Evolutionary conservation across 202 grass and related monocot genomes (phyloP).

Genomic region (Musa balbisiana): DNA sequence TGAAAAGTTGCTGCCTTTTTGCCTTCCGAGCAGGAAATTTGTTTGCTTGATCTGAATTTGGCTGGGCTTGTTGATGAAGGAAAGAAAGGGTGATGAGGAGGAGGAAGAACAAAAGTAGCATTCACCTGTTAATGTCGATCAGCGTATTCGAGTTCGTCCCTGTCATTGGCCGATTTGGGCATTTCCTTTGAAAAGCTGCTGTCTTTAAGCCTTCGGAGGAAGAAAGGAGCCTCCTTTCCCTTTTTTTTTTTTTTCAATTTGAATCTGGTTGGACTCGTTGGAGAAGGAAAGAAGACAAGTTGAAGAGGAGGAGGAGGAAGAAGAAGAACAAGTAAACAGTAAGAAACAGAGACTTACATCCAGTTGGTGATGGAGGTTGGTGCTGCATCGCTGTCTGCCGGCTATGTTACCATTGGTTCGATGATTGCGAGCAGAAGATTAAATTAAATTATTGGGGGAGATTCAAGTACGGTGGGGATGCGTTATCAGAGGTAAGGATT

Average conservation of each 20-base stretch:
- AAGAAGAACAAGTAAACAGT: neutral
- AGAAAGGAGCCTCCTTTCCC: slow-evolving; percentile 17
- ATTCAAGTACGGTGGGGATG: neutral
- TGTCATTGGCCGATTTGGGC: neutral
- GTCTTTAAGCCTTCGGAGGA: neutral
- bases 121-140: slow-evolving; percentile 26
- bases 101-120: neutral
- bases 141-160: slow-evolving; percentile 19
- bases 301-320: neutral
- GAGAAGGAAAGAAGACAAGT: slow-evolving; percentile 1
- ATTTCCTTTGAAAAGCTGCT: slow-evolving; percentile 10
- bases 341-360: neutral
- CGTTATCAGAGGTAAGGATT: slow-evolving; percentile 3
- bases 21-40: slow-evolving; percentile 11
- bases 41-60: neutral
- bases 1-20: neutral
- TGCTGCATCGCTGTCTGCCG: slow-evolving; percentile 48
- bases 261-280: neutral
- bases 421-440: slow-evolving; percentile 56
- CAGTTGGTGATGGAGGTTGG: slow-evolving; percentile 30
- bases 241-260: slow-evolving; percentile 16
- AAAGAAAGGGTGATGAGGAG: neutral
- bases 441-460: slow-evolving; percentile 22
- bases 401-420: slow-evolving; percentile 42
- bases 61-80: slow-evolving; percentile 10